Base-by-base conservation (phyloP, 257 asterid genomes). In the Capsicum rhomboideum region DNA sequence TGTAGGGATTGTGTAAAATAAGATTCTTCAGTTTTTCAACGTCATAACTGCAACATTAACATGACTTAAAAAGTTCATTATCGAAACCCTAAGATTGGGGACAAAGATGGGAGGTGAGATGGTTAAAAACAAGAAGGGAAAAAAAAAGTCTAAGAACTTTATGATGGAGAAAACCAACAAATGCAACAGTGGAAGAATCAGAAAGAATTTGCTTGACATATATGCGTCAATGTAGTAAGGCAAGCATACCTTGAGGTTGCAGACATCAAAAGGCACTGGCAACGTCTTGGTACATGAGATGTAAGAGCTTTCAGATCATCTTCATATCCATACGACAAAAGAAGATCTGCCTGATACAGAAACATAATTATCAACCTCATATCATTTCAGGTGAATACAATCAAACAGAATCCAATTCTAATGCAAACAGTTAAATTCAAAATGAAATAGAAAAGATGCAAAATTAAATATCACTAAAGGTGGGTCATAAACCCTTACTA, bases 191-290 rank as follows among this genome's bases (percentile, higher is more conserved):
- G 1, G n/a, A 75, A 28, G n/a, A 9, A 80, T 29, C 50, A 75
- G 64, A 82, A 83, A 63, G 67, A 85, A 49, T 23, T 54, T 64
- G 59, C 74, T 31, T 82, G n/a, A 66, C 28, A 52, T 55, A 77
- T 31, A 23, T 50, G 55, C 50, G 69, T 82, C 28, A 77, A 29
- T 26, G 78, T 42, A 52, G 71, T 44, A 42, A 29, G 66, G 58
- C 75, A 63, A 87, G 84, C 85, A 23, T 82, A 97, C 99, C 98
- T 97, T 67, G 98, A 93, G 59, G 99, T 95, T 82, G 99, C 99
- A 86, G 99, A 97, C 98, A 96, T 91, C 87, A 96, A 96, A 90
- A 96, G 97, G 89, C 98, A 95, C 83, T 96, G 99, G 85, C 99
- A 96, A 40, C 95, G 89, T 88, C 86, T 93, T 63, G 99, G 98